Evolutionary conservation across 2,329 filamentous ascomycete species (phyloP).

Genomic region (Fusarium nematophilum): DNA sequence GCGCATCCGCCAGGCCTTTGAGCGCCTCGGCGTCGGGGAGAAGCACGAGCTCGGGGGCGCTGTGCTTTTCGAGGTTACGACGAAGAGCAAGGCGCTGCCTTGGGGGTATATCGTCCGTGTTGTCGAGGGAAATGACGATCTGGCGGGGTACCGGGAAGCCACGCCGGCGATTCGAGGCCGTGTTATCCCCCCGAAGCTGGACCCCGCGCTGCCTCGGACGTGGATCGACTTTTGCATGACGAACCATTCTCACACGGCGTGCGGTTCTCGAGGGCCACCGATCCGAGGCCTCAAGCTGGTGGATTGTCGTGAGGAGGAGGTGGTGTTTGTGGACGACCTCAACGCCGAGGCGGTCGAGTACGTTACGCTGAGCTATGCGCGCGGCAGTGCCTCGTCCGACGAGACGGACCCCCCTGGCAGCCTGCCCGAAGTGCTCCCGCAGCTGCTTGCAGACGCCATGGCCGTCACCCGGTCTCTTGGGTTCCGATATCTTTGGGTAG

Average conservation of each 20-base stretch:
- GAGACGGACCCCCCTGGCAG: constrained; percentile 28
- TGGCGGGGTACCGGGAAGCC: constrained; percentile 36
- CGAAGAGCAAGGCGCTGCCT: constrained; percentile 50
- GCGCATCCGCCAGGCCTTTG: constrained; percentile 53
- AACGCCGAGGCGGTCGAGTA: constrained; percentile 42
- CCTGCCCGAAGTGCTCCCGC: constrained; percentile 44
- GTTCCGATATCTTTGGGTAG: constrained; percentile 53
- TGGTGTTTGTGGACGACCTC: constrained; percentile 47
- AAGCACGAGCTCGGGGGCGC: constrained; percentile 51
- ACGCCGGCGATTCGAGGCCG: constrained; percentile 46
- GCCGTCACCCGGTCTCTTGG: constrained; percentile 47
- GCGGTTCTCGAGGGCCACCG: constrained; percentile 28
- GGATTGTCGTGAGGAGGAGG: constrained; percentile 45
- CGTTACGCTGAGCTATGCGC: constrained; percentile 52
- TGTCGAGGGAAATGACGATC: constrained; percentile 39
- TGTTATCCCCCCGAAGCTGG: constrained; percentile 45
- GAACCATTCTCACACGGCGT: constrained; percentile 43
- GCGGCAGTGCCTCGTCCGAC: constrained; percentile 36
- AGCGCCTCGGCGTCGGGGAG: constrained; percentile 51
- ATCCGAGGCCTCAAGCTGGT: constrained; percentile 48
- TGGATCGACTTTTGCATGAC: constrained; percentile 52
- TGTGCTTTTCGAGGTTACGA: constrained; percentile 52
- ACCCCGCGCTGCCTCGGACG: constrained; percentile 44
- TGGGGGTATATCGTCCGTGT: constrained; percentile 52
- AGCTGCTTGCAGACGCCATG: constrained; percentile 50